These are phyloP conservation scores for Metarhizium humberi DNA, from an alignment of 2,329 filamentous ascomycete species.

Conservation along the genomic window DNA sequence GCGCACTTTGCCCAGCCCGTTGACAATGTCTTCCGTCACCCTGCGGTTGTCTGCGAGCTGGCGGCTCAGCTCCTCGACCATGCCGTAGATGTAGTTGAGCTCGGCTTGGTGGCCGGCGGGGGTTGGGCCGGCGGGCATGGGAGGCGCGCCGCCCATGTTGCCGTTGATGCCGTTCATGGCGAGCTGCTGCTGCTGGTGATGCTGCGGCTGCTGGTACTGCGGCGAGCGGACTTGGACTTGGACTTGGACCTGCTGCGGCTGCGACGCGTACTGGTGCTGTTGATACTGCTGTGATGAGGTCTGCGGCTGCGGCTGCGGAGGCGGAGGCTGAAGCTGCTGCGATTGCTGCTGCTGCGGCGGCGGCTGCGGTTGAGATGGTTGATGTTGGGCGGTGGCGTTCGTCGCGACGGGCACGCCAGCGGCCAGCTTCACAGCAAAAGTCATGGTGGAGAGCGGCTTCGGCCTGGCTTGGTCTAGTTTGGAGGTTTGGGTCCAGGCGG, in stretches of 20 bases:
- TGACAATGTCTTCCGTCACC: constrained; percentile 54
- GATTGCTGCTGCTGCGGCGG: constrained; percentile 9
- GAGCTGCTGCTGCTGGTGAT: constrained; percentile 10
- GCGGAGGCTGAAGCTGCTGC: constrained; percentile 10
- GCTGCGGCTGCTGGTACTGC: constrained; percentile 9
- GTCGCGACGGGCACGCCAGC: constrained; percentile 1
- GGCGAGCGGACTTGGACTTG: background rate
- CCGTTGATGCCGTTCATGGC: constrained; percentile 43
- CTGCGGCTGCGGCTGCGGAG: constrained; percentile 9
- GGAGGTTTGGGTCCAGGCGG: background rate
- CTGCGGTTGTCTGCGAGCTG: constrained; percentile 53
- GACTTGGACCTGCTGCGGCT: constrained; percentile 1
- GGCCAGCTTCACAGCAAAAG: constrained; percentile 1
- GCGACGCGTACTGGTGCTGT: constrained; percentile 10
- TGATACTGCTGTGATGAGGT: constrained; percentile 8
- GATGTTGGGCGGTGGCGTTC: constrained; percentile 3
- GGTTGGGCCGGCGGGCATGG: constrained; percentile 40
- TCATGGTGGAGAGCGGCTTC: constrained; percentile 7
- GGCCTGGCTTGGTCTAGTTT: constrained; percentile 1
- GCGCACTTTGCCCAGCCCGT: constrained; percentile 52
- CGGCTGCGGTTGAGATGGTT: constrained; percentile 9
- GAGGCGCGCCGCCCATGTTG: constrained; percentile 22
- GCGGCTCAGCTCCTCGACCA: constrained; percentile 58
- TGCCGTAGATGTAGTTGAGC: constrained; percentile 57
- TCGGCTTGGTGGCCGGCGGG: constrained; percentile 61